Evolutionary conservation across 2,329 filamentous ascomycete species (phyloP), one percentile per base, ranked within the genome.

Genomic region (Exophiala xenobiotica): DNA sequence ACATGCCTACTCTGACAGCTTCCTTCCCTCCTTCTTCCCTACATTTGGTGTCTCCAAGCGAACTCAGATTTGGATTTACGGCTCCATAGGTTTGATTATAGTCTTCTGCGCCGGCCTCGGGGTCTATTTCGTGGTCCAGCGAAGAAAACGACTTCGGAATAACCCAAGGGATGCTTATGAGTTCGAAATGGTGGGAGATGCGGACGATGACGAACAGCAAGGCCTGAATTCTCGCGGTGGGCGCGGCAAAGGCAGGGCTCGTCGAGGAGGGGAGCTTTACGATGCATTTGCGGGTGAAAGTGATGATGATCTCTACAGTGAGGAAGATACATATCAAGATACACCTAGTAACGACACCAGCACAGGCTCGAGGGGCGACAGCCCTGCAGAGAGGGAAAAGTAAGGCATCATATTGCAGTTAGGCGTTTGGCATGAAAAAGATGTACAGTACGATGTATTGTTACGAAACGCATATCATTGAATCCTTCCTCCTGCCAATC

Each of bases 281-380:
- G 93, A 99, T 75, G 93, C 93, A 3, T 99, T 99, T 77, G 93
- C 93, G 0, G 91, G 89, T 12, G 92, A 90, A 46, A 92, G 92
- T 51, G 91, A 93, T 51, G 87, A 89, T 49, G 64, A 65, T 53
- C 64, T 82, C 33, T 73, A 81, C 54, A 77, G 73, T 58, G 72
- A 72, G 11, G 74, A 75, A 29, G 62, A 61, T 43, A 52, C 41
- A 20, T 61, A 65, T 35, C 61, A 61, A 43, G 64, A 65, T 37
- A 62, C 59, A 2, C 60, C 60, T 23, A 55, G 48, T 50, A 54
- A 53, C 39, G 58, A 61, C 53, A 61, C 58, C 4, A 56, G 58
- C 23, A 55, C 56, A 12, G 58, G 56, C 8, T 59, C 58, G 6
- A 50, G 58, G 16, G 49, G 52, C 26, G 55, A 44, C 11, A 54